Evolutionary conservation across 306 rosid genomes (phyloP), one percentile per base, ranked within the genome.

Genomic region (Corylus heterophylla): DNA sequence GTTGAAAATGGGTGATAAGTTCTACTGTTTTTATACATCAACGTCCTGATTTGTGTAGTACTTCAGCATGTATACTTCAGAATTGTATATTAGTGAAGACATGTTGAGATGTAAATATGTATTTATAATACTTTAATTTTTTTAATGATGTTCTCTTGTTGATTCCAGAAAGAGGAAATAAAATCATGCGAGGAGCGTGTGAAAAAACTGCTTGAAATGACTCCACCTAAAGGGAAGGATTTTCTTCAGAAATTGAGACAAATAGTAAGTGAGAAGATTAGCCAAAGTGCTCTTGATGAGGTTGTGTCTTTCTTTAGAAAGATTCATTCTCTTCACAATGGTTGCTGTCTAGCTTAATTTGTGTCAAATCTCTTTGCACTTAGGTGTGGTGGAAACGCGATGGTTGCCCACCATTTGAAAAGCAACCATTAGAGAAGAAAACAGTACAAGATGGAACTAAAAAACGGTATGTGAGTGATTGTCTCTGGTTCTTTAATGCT

Each of bases 331-430:
- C n/a, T n/a, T 76, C 11, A 12, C 68, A 67, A 50, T 78, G 14
- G 54, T 74, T 67, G 11, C 69, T 9, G 48, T 79, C 27, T 54
- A 73, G 52, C 55, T 62, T 63, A 69, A 8, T 54, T 13, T 82
- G 31, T 62, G 27, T 51, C 51, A n/a, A 73, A 56, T 64, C 17
- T 79, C 67, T 63, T 51, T 80, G 31, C 79, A 83, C 45, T 76
- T 80, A 94, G 98, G 97, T 91, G 56, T 94, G 98, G 98, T 94
- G 98, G 98, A 92, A 94, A 82, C 97, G 95, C 61, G 98, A 94
- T 79, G 97, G 98, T 77, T 94, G 98, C 85, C 92, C 89, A 9
- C 89, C 98, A 68, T 94, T 91, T 87, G 97, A 94, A 80, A 94
- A 90, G 79, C 98, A 91, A 81, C 91, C 89, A 31, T 31, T 54